Conservation (phyloP, 768 basidiomycete species). For the Daedaleopsis sinensis region DNA sequence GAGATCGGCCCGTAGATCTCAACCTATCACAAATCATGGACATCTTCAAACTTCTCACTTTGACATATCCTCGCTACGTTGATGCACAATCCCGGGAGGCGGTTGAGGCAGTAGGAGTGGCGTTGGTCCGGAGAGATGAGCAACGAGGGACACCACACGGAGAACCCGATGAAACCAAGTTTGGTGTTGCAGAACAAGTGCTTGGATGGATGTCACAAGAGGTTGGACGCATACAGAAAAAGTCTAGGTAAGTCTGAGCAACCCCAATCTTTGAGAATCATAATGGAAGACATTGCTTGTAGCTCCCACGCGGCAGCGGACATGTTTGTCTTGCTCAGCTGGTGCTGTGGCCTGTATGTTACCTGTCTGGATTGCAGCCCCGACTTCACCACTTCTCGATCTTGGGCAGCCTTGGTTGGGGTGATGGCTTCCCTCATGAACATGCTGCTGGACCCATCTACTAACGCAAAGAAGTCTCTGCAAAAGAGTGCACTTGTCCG, state of each 20-base stretch:
- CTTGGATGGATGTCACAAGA: conserved; percentile 78
- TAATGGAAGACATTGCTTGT: neutral
- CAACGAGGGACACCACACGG: conserved; percentile 45
- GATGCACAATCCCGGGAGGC: conserved; percentile 73
- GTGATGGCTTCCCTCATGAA: conserved; percentile 65
- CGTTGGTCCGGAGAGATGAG: conserved; percentile 67
- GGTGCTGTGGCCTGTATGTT: conserved; percentile 67
- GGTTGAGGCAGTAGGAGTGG: conserved; percentile 67
- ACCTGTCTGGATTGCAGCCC: conserved; percentile 49
- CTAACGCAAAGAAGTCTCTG: conserved; percentile 58
- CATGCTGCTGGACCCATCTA: conserved; percentile 52
- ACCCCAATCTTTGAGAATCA: neutral
- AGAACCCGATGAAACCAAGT: conserved; percentile 43
- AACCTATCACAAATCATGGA: conserved; percentile 63
- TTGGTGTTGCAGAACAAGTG: conserved; percentile 70
- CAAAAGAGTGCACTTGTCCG: conserved; percentile 63
- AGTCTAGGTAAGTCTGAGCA: conserved; percentile 53
- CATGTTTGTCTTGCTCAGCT: conserved; percentile 69
- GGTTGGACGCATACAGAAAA: conserved; percentile 57
- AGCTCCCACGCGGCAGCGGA: conserved; percentile 53
- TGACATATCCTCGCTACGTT: conserved; percentile 79
- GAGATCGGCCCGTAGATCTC: conserved; percentile 49
- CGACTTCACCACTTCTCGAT: conserved; percentile 47
- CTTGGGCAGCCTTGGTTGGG: conserved; percentile 56
- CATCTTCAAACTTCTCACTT: conserved; percentile 70